phyloP scores from a whole-genome alignment of 345 rosid species.

The Jatropha curcas region DNA sequence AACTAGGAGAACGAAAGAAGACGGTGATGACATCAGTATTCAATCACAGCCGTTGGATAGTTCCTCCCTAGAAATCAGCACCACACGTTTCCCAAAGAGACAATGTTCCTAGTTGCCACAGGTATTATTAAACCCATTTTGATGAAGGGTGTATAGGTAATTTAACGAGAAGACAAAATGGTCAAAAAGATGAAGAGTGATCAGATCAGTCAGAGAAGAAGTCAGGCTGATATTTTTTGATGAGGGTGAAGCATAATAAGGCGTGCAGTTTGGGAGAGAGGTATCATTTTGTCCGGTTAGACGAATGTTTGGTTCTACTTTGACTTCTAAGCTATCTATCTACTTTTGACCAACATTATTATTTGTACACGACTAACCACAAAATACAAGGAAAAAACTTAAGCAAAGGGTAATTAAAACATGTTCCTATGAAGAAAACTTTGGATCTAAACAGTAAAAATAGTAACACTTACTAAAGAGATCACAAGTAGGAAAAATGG shows the following conservation, averaged over 20 bases:
- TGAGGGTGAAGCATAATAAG: neutral
- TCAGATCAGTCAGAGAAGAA: conserved; percentile 25
- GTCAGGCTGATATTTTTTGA: neutral
- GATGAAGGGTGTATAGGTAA: conserved; percentile 16
- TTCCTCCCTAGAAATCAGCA: conserved; percentile 35
- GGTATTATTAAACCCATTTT: neutral
- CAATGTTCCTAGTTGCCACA: neutral
- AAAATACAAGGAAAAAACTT: no score
- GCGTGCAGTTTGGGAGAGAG: conserved; percentile 39
- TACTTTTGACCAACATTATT: conserved; percentile 28
- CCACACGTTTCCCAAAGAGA: conserved; percentile 26
- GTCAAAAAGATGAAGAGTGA: conserved; percentile 27
- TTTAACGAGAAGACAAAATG: conserved; percentile 14
- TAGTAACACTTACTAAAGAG: no score
- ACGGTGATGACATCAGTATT: no score
- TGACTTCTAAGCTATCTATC: conserved; percentile 27
- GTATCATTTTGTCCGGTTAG: conserved; percentile 42
- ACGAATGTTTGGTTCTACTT: conserved; percentile 29
- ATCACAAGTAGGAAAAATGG: no score
- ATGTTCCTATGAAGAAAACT: no score
- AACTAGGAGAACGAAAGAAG: no score
- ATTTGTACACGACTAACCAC: no score
- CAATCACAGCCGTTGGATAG: conserved; percentile 27
- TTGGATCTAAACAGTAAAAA: no score
- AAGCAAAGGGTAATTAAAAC: no score